phyloP scores from a whole-genome alignment of 225 moss, liverwort and hornwort genomes.

The Lunularia cruciata region DNA sequence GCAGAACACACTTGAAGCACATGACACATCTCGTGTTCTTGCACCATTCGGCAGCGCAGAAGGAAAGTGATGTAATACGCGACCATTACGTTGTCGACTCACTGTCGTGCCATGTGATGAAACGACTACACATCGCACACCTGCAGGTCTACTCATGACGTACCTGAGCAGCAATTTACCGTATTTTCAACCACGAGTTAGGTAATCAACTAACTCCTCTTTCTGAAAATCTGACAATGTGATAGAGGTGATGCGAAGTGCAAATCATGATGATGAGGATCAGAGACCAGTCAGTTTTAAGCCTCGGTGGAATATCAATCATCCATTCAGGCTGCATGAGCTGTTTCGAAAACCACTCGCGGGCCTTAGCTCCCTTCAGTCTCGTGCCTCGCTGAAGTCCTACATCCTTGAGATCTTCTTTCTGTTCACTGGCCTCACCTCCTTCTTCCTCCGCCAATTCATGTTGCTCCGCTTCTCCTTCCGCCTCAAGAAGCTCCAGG shows the following conservation, averaged over 20 bases:
- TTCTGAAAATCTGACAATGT: no score
- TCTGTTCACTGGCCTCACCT: slow-evolving; percentile 46
- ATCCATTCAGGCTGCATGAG: slow-evolving; percentile 99
- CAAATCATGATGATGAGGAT: neutral
- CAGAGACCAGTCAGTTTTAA: slow-evolving; percentile 78
- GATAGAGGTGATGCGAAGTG: no score
- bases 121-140: slow-evolving; percentile 89
- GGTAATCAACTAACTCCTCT: no score
- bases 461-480: slow-evolving; percentile 5
- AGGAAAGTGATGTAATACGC: slow-evolving; percentile 83
- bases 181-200: no score
- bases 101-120: slow-evolving; percentile 86
- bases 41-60: slow-evolving; percentile 98
- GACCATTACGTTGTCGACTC: slow-evolving; percentile 90
- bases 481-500: slow-evolving; percentile 37
- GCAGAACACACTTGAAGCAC: slow-evolving; percentile 88
- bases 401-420: slow-evolving; percentile 52
- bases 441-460: slow-evolving; percentile 44
- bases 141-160: slow-evolving; percentile 90
- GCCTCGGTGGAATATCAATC: slow-evolving; percentile 80
- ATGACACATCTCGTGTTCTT: slow-evolving; percentile 81
- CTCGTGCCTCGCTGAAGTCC: slow-evolving; percentile 73
- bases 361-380: slow-evolving; percentile 71
- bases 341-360: slow-evolving; percentile 84
- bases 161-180: slow-evolving; percentile 56